Base-by-base conservation (phyloP, 768 basidiomycete genomes). In the Flagelloscypha sp. region DNA sequence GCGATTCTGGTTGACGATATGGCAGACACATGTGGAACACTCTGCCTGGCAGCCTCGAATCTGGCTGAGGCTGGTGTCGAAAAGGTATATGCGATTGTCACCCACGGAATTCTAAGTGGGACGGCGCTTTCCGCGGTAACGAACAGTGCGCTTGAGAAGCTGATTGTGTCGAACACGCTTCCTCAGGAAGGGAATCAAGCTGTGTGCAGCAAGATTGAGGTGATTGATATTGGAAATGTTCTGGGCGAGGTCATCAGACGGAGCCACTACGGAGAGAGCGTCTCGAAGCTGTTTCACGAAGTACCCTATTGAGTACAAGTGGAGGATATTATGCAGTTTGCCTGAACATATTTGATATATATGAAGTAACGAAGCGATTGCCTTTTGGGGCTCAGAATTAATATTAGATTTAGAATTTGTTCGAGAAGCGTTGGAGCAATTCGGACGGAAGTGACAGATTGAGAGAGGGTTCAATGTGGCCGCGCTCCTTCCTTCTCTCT, bases 1-100 rank as follows among this genome's bases (percentile, higher is more conserved):
- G 95, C 93, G 36, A 92, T 99, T 39, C 68, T 99, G 19, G 85
- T 98, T 29, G 95, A 98, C 66, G 95, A 99, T 66, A 97, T 99
- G 90, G 89, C 90, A 20, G 89, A 94, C 59, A 94, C 90, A 27
- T 94, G 89, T 49, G 89, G 89, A 35, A 99, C 95, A 40, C 74
- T 99, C 42, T 82, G 84, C 47, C 71, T 97, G 36, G 95, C 95
- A 1, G 89, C 94, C 6, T 69, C 75, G 45, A 88, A 95, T 44
- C 70, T 99, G 37, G 65, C 79, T 21, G 89, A 95, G 47, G 89
- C 87, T 6, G 94, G 94, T 3, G 93, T 90, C 7, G 54, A 67
- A 27, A 78, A 79, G 58, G 81, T 93, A 46, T 84, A 81, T 55
- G 95, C 85, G 40, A 78, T 99, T 55, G 93, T 99, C 43, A 94